Conservation (phyloP, 306 rosid genomes). For the Potentilla sterilis region DNA sequence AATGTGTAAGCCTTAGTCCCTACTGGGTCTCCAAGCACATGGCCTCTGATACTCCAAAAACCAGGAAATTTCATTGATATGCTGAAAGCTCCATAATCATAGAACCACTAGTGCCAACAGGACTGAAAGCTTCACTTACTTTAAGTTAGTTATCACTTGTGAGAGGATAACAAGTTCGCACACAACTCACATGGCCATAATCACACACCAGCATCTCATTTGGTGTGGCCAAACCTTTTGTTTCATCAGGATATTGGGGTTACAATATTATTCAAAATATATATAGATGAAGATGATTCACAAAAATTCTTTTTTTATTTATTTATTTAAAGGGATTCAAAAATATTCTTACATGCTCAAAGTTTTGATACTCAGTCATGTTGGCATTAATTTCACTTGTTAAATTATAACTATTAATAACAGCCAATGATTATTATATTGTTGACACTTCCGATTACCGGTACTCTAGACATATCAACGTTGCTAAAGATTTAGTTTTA, state of each 20-base stretch:
- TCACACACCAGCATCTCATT: background rate
- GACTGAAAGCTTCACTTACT: background rate
- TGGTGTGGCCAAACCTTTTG: constrained; percentile 1
- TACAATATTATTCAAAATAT: background rate
- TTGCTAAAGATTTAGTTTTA: too few species aligned
- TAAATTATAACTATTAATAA: too few species aligned
- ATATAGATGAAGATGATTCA: background rate
- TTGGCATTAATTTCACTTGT: too few species aligned
- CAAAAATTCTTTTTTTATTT: too few species aligned
- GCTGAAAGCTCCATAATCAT: constrained; percentile 1
- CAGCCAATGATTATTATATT: too few species aligned
- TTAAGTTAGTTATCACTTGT: background rate
- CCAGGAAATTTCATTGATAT: background rate
- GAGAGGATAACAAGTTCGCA: background rate
- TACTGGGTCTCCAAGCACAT: constrained; percentile 4
- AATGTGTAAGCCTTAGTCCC: background rate
- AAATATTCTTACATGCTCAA: too few species aligned
- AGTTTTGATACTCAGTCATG: too few species aligned
- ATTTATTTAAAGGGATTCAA: too few species aligned
- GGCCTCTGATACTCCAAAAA: background rate
- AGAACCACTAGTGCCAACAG: background rate
- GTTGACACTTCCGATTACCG: too few species aligned
- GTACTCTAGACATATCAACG: too few species aligned
- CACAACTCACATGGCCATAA: background rate
- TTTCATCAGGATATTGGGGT: background rate